Conservation (phyloP, 2,329 filamentous ascomycete species). For the Colletotrichum shisoi region DNA sequence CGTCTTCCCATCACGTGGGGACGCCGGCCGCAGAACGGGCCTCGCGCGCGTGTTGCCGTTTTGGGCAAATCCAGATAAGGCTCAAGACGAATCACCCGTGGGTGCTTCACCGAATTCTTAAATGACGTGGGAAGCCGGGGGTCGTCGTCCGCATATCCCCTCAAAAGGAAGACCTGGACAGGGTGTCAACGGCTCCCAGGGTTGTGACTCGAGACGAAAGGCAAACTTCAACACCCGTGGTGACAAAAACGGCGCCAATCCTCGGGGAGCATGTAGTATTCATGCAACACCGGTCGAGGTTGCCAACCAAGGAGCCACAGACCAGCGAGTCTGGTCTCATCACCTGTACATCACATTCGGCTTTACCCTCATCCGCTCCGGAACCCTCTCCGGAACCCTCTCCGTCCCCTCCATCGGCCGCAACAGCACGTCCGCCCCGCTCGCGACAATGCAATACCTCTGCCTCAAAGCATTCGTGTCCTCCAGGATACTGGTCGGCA, state of each 20-base stretch:
- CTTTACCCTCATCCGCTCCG: not conserved
- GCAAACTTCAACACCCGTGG: too few species aligned
- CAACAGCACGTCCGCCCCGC: conserved; percentile 1
- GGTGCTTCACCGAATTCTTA: conserved; percentile 13
- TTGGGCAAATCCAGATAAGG: conserved; percentile 25
- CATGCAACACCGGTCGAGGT: not conserved
- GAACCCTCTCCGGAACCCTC: not conserved
- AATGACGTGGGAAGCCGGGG: not conserved
- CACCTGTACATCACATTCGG: not conserved
- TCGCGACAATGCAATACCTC: conserved; percentile 6
- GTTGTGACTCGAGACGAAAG: not conserved
- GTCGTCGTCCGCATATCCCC: not conserved
- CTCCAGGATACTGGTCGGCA: conserved; percentile 19
- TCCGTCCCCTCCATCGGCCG: not conserved
- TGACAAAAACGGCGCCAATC: not conserved
- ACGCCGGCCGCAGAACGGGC: conserved; percentile 35
- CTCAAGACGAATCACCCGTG: conserved; percentile 11
- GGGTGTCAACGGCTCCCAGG: not conserved
- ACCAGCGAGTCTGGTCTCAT: not conserved
- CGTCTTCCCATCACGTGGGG: conserved; percentile 29
- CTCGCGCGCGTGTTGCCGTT: conserved; percentile 11
- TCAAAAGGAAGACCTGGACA: not conserved
- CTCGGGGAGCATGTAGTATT: not conserved
- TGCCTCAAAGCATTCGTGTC: not conserved
- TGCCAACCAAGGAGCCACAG: not conserved